A percentile compares a stretch with the other conserved stretches of the same genome.
Conservation (phyloP, 2,329 filamentous ascomycete genomes). For the Aureobasidium pullulans region DNA sequence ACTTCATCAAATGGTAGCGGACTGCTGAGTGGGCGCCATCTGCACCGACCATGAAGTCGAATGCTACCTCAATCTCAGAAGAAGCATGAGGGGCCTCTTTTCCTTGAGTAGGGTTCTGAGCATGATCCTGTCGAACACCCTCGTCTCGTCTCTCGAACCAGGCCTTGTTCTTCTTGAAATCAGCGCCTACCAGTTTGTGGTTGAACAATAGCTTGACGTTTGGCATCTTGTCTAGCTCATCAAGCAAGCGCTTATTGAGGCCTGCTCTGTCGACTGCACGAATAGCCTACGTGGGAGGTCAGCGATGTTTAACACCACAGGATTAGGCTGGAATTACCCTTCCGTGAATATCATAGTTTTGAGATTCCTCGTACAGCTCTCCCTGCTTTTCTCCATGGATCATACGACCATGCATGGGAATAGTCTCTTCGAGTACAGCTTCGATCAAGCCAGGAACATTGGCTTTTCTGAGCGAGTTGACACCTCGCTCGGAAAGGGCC, state of each 20-base stretch:
- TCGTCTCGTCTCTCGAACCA: conserved; percentile 66
- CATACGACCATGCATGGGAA: conserved; percentile 95
- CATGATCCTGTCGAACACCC: conserved; percentile 20
- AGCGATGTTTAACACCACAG: neutral
- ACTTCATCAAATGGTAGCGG: conserved; percentile 95
- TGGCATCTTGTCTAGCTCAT: conserved; percentile 72
- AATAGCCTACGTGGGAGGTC: conserved; percentile 53
- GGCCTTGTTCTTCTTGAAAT: conserved; percentile 70
- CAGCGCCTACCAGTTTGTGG: conserved; percentile 85
- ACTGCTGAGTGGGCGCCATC: conserved; percentile 92
- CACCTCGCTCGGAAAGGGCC: conserved; percentile 85
- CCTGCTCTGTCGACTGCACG: conserved; percentile 77
- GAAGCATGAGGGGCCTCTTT: conserved; percentile 12
- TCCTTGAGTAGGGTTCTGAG: conserved; percentile 18
- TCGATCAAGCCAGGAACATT: conserved; percentile 62
- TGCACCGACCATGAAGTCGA: conserved; percentile 88
- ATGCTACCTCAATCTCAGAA: conserved; percentile 70
- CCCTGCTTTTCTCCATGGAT: conserved; percentile 70
- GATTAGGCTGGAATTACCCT: conserved; percentile 49
- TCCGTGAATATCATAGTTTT: conserved; percentile 84
- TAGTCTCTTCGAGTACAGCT: conserved; percentile 66
- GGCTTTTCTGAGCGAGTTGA: conserved; percentile 73
- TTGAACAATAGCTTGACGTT: conserved; percentile 92
- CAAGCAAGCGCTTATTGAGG: conserved; percentile 75
- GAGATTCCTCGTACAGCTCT: conserved; percentile 65